Evolutionary conservation across 768 basidiomycete genomes (phyloP), one percentile per base, ranked within the genome.

Genomic region (Psilocybe cubensis): DNA sequence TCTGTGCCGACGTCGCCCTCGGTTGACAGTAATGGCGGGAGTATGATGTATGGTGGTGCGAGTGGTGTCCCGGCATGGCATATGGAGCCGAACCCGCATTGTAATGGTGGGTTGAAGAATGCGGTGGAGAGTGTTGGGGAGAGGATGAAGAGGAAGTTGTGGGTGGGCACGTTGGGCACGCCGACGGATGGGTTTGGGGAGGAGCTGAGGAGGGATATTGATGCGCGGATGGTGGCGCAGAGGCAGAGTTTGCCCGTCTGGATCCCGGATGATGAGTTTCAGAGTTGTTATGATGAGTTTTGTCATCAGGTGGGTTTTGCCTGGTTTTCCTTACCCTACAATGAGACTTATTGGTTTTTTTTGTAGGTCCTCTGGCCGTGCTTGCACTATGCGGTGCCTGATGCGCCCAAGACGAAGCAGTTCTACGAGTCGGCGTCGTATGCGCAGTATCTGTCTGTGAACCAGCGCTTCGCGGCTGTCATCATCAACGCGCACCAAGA

Each of bases 391-490:
- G 88, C 89, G 9, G 83, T 94, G 46, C 92, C 92, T 2, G 92
- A 94, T 66, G 92, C 92, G 1, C 92, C 92, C 0, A 92, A 91
- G 74, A 93, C 88, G 0, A 92, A 90, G 60, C 69, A 83, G 35
- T 92, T 90, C 69, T 91, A 88, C 71, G 91, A 94, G 73, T 86
- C 85, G 28, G 88, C 81, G 0, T 83, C 88, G 0, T 98, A 86
- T 79, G 85, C 87, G 63, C 89, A 94, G 63, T 98, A 98, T 70
- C 85, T 87, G 57, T 82, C 89, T 10, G 94, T 96, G 58, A 99
- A 99, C 77, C 80, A 89, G 68, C 87, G 89, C 43, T 98, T 97
- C 66, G 96, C 96, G 0, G 84, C 91, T 44, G 81, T 83, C 41
- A 95, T 98, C 70, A 85, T 89, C 45, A 81, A 83, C 6, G 81